Evolutionary conservation across 2,329 filamentous ascomycete genomes (phyloP), one percentile per base, ranked within the genome.

Genomic region (Diaporthe australafricana): DNA sequence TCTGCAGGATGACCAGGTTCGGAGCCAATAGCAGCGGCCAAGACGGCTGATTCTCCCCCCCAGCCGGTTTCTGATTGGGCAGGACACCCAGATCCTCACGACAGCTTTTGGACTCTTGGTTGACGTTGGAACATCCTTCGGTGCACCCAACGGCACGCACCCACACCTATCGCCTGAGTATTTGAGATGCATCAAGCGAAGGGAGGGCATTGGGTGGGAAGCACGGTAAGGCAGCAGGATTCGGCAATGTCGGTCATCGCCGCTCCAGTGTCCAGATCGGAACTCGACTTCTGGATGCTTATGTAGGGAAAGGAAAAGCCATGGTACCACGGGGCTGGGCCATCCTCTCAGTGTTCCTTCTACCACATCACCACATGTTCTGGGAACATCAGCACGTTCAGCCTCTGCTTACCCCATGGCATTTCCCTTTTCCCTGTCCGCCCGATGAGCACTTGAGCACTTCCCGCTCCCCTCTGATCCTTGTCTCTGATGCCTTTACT

Each of bases 331-430:
- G 38, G 47, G 17, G 35, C 17, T 25, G n/a, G 22, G 16, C 47
- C 40, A 40, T 35, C 30, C 45, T 71, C 35, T 16, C 14, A n/a
- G n/a, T n/a, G n/a, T 40, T 71, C 45, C 67, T 30, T 30, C 53
- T 50, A 53, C 52, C 25, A 52, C 70, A 42, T 48, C n/a, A n/a
- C n/a, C n/a, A n/a, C n/a, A n/a, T n/a, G n/a, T 55, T 52, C 56
- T 72, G 66, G 66, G 66, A n/a, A 60, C 40, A 48, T 48, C 52
- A 48, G 52, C 38, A 57, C 22, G 30, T 52, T 70, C 70, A 69
- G 63, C 53, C 56, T 38, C 42, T 67, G 32, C 53, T 60, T 42
- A 62, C 35, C 35, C 47, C 56, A 52, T 56, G 53, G 45, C 38
- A 62, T 52, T 57, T 35, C 42, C 65, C 70, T 68, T 60, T 62